phyloP scores from a whole-genome alignment of 1,284 basidiomycete genomes.

The Cronartium ribicola region DNA sequence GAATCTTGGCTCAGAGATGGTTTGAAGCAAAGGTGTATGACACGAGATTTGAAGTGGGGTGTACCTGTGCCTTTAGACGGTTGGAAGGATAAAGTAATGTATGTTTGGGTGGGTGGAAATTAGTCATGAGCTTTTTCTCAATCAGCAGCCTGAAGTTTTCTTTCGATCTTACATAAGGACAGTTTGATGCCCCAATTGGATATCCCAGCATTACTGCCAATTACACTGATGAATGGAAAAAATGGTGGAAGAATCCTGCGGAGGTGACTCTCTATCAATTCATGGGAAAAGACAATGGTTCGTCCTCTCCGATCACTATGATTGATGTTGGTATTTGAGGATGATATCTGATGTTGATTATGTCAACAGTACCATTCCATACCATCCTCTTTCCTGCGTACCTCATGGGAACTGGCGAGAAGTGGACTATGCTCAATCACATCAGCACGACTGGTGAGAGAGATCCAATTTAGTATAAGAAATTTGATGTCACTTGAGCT shows the following conservation, averaged over 20 bases:
- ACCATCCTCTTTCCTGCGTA: conserved; percentile 92
- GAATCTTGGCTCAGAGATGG: conserved; percentile 86
- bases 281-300: conserved; percentile 62
- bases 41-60: conserved; percentile 93
- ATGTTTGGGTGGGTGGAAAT: conserved; percentile 56
- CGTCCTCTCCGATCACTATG: not conserved
- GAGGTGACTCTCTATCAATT: conserved; percentile 94
- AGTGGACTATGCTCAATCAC: conserved; percentile 93
- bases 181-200: conserved; percentile 97
- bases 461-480: not conserved
- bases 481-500: conserved; percentile 3
- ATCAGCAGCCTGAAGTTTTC: not conserved
- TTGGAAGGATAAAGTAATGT: conserved; percentile 78
- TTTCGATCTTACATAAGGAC: conserved; percentile 15
- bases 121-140: not conserved
- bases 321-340: conserved; percentile 12
- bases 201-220: conserved; percentile 97
- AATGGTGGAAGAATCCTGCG: conserved; percentile 95
- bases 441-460: conserved; percentile 80
- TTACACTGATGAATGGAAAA: conserved; percentile 89
- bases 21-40: conserved; percentile 82
- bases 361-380: conserved; percentile 84
- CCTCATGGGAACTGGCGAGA: conserved; percentile 78
- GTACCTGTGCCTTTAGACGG: conserved; percentile 75
- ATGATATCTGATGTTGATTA: not conserved